Conservation (phyloP, 139 green algal genomes). For the Asterochloris sp. region DNA sequence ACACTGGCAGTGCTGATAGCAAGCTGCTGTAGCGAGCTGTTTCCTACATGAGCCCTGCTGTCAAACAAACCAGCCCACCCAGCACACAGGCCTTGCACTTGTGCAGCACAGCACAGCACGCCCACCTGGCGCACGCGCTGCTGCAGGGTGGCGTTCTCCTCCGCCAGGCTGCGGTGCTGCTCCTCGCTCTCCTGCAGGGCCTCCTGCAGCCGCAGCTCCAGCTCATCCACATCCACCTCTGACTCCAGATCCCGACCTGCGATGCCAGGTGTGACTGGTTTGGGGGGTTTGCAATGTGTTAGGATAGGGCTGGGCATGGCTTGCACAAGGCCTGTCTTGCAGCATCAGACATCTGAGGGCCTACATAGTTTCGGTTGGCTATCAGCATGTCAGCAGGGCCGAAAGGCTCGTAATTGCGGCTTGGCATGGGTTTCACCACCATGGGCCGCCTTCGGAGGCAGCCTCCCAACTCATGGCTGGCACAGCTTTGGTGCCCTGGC, state of each 20-base stretch:
- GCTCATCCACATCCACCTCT: slow-evolving; percentile 13
- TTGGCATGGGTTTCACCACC: neutral
- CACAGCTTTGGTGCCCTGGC: neutral
- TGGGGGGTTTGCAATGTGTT: neutral
- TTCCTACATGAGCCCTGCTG: neutral
- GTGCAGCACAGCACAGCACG: neutral
- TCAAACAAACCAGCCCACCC: neutral
- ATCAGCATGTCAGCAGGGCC: neutral
- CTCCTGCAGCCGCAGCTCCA: neutral
- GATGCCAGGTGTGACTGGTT: neutral
- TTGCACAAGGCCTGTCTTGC: neutral
- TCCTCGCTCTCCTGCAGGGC: neutral
- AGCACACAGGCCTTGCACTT: neutral
- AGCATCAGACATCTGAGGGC: neutral
- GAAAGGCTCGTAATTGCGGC: neutral
- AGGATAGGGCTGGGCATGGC: no score
- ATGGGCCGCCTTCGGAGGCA: neutral
- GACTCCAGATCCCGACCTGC: neutral
- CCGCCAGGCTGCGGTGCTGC: slow-evolving; percentile 7
- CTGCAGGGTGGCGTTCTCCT: slow-evolving; percentile 12
- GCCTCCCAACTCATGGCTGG: no score
- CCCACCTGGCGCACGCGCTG: slow-evolving; percentile 11
- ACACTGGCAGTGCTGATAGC: neutral
- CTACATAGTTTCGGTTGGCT: neutral
- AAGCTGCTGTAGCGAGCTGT: neutral